These are phyloP conservation scores for Austroboletus festivus DNA, from an alignment of 768 basidiomycete species.

Conservation along the genomic window DNA sequence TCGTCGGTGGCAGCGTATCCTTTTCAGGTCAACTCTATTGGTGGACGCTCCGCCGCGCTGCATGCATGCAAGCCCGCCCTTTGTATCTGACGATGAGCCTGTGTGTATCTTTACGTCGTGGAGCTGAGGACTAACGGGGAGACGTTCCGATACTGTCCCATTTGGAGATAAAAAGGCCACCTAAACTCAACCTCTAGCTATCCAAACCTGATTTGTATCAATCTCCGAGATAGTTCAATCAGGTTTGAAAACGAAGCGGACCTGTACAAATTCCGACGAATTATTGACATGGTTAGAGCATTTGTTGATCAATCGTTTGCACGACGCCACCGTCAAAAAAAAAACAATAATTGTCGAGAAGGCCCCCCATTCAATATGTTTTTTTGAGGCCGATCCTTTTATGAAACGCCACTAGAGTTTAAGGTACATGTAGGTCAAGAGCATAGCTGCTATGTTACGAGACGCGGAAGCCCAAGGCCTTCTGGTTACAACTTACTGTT, in stretches of 20 bases:
- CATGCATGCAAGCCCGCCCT: background rate
- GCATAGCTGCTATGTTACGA: conserved; percentile 13
- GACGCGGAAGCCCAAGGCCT: too few species aligned
- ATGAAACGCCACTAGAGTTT: conserved; percentile 18
- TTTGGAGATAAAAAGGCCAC: conserved; percentile 24
- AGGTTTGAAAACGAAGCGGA: conserved; percentile 16
- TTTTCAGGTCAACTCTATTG: conserved; percentile 8
- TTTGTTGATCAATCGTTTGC: conserved; percentile 15
- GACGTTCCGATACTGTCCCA: conserved; percentile 13
- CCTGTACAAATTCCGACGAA: conserved; percentile 21
- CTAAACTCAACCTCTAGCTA: conserved; percentile 15
- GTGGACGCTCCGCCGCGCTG: conserved; percentile 4
- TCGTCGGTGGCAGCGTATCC: conserved; percentile 1
- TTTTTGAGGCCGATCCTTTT: conserved; percentile 16
- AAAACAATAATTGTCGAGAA: conserved; percentile 4
- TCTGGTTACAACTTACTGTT: too few species aligned
- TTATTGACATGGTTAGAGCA: conserved; percentile 10
- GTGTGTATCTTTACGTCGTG: conserved; percentile 24
- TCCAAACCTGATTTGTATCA: conserved; percentile 21
- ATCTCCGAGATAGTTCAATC: conserved; percentile 27
- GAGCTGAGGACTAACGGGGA: conserved; percentile 5
- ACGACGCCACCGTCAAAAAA: conserved; percentile 27
- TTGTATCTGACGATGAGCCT: background rate
- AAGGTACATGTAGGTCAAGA: conserved; percentile 4
- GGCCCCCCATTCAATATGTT: conserved; percentile 8